Evolutionary conservation across 805 yeast genomes (phyloP).

Genomic region (Wickerhamiella spandovensis): DNA sequence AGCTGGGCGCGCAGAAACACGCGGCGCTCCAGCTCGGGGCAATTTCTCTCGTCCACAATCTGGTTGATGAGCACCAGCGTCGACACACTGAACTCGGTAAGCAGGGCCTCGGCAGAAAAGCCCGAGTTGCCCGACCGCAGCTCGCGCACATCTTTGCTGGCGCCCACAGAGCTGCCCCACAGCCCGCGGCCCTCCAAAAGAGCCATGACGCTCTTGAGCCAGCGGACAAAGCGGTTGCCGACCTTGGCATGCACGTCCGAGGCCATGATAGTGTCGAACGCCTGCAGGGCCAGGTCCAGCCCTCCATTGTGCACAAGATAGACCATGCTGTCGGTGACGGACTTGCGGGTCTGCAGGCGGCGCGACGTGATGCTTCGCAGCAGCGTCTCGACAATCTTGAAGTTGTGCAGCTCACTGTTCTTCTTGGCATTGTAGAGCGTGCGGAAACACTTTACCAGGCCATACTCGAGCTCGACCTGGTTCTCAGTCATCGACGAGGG

Average conservation of each 20-base stretch:
- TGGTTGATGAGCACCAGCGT: conserved; percentile 61
- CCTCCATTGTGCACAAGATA: conserved; percentile 39
- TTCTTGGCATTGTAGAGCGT: conserved; percentile 52
- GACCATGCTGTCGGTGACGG: conserved; percentile 66
- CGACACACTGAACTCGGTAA: conserved; percentile 57
- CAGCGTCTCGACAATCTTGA: conserved; percentile 43
- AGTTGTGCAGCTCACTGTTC: conserved; percentile 36
- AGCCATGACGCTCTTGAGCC: conserved; percentile 54
- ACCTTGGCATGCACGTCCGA: conserved; percentile 7
- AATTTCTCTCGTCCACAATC: conserved; percentile 26
- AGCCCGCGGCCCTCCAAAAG: conserved; percentile 78
- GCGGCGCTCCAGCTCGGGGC: conserved; percentile 28
- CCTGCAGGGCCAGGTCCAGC: conserved; percentile 43
- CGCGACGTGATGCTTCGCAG: conserved; percentile 65
- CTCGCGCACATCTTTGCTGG: conserved; percentile 60
- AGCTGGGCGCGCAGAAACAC: conserved; percentile 47
- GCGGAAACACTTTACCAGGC: conserved; percentile 64
- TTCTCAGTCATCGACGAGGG: conserved; percentile 27
- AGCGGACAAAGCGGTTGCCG: conserved; percentile 47
- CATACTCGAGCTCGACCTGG: conserved; percentile 55
- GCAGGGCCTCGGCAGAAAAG: conserved; percentile 40
- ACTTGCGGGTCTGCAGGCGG: conserved; percentile 57
- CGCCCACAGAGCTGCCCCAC: conserved; percentile 85
- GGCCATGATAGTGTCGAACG: conserved; percentile 27
- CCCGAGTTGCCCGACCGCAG: conserved; percentile 26